A percentile compares a stretch with the other conserved stretches of the same genome.
Evolutionary conservation across 768 basidiomycete species (phyloP).

Genomic region (Paxillus ammoniavirescens): DNA sequence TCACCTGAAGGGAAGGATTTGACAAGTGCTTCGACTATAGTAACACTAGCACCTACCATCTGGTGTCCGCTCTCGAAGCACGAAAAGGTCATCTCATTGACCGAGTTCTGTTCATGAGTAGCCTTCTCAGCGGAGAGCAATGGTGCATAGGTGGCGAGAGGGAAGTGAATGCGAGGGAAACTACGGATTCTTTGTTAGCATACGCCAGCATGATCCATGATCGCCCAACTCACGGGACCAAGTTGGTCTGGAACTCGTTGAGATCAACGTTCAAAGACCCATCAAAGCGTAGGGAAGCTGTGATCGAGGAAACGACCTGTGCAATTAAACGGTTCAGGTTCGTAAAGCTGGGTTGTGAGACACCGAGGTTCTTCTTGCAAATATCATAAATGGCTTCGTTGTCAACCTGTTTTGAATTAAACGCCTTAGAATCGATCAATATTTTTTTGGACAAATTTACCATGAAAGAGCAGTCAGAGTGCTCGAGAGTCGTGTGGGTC

Average conservation of each 20-base stretch:
- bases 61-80: slow-evolving; percentile 98
- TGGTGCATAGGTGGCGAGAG: slow-evolving; percentile 93
- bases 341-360: slow-evolving; percentile 81
- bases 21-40: not conserved
- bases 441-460: slow-evolving; percentile 35
- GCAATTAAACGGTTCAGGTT: slow-evolving; percentile 97
- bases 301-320: slow-evolving; percentile 97
- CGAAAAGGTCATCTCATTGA: slow-evolving; percentile 96
- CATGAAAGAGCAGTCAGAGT: slow-evolving; percentile 99
- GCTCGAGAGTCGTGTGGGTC: slow-evolving; percentile 98
- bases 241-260: slow-evolving; percentile 98
- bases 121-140: slow-evolving; percentile 96
- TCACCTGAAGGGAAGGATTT: slow-evolving; percentile 37
- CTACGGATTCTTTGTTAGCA: slow-evolving; percentile 35
- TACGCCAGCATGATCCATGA: not conserved
- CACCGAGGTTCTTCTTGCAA: slow-evolving; percentile 92
- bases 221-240: slow-evolving; percentile 77
- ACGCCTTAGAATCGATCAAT: slow-evolving; percentile 3
- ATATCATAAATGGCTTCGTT: slow-evolving; percentile 99
- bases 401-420: slow-evolving; percentile 62
- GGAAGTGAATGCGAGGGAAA: slow-evolving; percentile 99
- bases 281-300: slow-evolving; percentile 95
- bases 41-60: slow-evolving; percentile 57
- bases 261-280: slow-evolving; percentile 97
- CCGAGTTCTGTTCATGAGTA: slow-evolving; percentile 94